Evolutionary conservation across 2,329 filamentous ascomycete genomes (phyloP).

Genomic region (Purpureocillium lavendulum): DNA sequence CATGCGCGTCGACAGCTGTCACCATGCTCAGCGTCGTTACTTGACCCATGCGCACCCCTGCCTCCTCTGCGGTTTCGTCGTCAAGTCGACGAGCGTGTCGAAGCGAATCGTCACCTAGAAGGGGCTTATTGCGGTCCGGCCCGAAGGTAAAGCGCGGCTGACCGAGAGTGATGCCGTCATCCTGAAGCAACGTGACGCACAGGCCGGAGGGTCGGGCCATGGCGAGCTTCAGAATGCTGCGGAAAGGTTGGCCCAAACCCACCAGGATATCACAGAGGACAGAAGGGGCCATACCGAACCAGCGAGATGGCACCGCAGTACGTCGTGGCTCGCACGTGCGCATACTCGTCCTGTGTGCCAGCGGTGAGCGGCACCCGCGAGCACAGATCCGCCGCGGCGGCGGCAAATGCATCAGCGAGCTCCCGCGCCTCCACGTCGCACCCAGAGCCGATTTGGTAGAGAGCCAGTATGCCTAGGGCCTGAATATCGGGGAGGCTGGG

Average conservation of each 20-base stretch:
- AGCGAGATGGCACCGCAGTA: conserved; percentile 8
- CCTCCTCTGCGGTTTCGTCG: too few relatives aligned
- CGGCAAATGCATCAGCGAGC: conserved; percentile 4
- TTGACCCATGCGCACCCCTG: too few relatives aligned
- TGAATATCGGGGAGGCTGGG: conserved; percentile 7
- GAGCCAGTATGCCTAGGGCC: conserved; percentile 6
- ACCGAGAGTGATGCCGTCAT: too few relatives aligned
- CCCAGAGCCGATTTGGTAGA: conserved; percentile 5
- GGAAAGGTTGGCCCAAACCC: too few relatives aligned
- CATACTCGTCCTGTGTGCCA: neutral
- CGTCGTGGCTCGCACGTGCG: conserved; percentile 1
- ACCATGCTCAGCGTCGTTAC: neutral
- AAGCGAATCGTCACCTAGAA: neutral
- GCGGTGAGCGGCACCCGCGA: neutral
- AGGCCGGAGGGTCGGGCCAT: too few relatives aligned
- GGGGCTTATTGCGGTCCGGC: neutral
- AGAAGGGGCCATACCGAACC: conserved; percentile 2
- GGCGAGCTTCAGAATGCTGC: too few relatives aligned
- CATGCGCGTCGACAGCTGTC: neutral
- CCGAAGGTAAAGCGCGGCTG: too few relatives aligned
- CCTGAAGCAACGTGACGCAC: too few relatives aligned
- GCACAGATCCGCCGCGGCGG: conserved; percentile 2
- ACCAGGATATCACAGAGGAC: too few relatives aligned
- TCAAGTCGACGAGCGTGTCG: too few relatives aligned
- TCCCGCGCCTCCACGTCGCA: conserved; percentile 3